phyloP scores from a whole-genome alignment of 2,329 filamentous ascomycete species.

The Diaporthe velutina region DNA sequence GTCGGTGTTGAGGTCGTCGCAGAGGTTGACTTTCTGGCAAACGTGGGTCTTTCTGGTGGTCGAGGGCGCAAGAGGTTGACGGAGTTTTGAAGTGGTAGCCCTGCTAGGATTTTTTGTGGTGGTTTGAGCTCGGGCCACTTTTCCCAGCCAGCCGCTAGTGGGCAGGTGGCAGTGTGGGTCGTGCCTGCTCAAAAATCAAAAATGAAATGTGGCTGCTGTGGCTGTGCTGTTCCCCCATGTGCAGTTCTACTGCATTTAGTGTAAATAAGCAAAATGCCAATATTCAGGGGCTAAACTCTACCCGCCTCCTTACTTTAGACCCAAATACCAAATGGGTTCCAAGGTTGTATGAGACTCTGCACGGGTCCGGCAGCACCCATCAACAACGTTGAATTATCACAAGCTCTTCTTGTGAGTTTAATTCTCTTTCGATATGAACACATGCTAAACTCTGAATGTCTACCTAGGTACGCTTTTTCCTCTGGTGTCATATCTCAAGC shows the following conservation, averaged over 20 bases:
- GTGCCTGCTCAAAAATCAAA: background rate
- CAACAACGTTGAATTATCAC: too few species aligned
- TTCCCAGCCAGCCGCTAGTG: background rate
- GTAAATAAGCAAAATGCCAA: background rate
- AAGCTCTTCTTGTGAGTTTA: background rate
- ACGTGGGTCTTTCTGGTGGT: slow-evolving; percentile 39
- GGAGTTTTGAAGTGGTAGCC: slow-evolving; percentile 34
- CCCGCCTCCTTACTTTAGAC: background rate
- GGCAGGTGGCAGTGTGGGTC: background rate
- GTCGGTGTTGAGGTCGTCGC: slow-evolving; percentile 52
- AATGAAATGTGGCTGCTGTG: slow-evolving; percentile 2
- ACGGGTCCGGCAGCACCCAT: background rate
- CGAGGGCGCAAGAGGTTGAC: slow-evolving; percentile 28
- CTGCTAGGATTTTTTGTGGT: slow-evolving; percentile 36
- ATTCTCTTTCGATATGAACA: background rate
- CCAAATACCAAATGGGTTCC: too few species aligned
- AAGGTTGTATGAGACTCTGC: background rate
- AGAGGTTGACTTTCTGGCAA: slow-evolving; percentile 37
- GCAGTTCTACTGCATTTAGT: background rate
- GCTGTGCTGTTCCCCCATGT: background rate
- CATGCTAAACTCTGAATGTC: background rate
- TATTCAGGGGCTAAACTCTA: background rate
- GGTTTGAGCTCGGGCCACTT: background rate
- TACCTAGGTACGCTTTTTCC: background rate
- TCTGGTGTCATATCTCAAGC: background rate